Base-by-base conservation (phyloP, 441 rosid genomes). In the Pelargonium myrrhifolium region DNA sequence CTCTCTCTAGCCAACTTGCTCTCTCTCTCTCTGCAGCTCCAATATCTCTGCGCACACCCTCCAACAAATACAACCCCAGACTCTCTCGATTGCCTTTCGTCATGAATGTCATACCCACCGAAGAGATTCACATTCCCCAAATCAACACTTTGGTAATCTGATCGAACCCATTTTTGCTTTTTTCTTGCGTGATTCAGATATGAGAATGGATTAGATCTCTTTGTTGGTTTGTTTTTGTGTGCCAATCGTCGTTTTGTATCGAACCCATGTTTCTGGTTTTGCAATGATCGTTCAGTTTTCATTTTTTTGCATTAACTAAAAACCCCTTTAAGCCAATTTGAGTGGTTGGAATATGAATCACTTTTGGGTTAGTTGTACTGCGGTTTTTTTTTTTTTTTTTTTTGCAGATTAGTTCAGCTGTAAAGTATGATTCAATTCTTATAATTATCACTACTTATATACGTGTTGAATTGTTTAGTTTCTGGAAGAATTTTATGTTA, bases 1-100 rank as follows among this genome's bases (percentile, higher is more conserved):
- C 65, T 47, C 39, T 72, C n/a, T n/a, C n/a, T n/a, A 10, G 70
- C 80, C 80, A 81, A 72, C 78, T 78, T 74, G 74, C 77, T 68
- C 65, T 67, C 68, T 59, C 71, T 75, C 60, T 55, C 60, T 55
- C 9, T 55, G 8, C 20, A 10, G 60, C 60, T 18, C 11, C 18
- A 6, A 35, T 35, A 35, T 42, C 47, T 56, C 62, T 55, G 1
- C 12, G 3, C 61, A 9, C 61, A 56, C 26, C 21, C 6, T 6
- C 60, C 60, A 6, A 18, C 10, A 53, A 53, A 6, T 1, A 18
- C 1, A 18, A 18, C 6, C 39, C 14, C 47, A 42, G 31, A 56
- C 14, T 9, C 31, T 56, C 22, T 56, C 22, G 47, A 31, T 56
- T 7, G 62, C 62, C 2, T 56, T 22, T 9, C 31, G 26, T 22